Percentiles rank a stretch among this genome's conserved stretches.
These are phyloP conservation scores for Cyamopsis tetragonoloba DNA, from an alignment of 306 rosid genomes.

Conservation along the genomic window DNA sequence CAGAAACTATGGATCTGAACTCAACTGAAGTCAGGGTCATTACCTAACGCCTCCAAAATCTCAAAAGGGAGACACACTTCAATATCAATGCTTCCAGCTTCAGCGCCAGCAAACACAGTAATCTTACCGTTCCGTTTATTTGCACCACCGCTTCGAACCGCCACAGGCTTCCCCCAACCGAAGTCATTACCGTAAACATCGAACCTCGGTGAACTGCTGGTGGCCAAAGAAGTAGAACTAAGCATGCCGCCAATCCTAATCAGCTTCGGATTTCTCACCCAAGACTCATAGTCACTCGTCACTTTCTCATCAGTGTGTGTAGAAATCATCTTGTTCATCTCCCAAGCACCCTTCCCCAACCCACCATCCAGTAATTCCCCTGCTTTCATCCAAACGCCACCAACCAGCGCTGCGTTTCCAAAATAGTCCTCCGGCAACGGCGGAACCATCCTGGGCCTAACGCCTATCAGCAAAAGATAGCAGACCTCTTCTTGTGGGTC, in stretches of 20 bases:
- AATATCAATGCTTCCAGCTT: conserved; percentile 42
- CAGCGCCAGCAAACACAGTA: conserved; percentile 30
- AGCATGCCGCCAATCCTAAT: fast-evolving
- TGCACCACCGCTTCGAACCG: conserved; percentile 34
- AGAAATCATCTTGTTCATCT: conserved; percentile 32
- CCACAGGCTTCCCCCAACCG: conserved; percentile 42
- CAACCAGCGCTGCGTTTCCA: conserved; percentile 13
- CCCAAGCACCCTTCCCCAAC: conserved; percentile 33
- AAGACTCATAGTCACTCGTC: not conserved
- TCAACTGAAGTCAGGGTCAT: conserved; percentile 28
- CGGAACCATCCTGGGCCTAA: conserved; percentile 18
- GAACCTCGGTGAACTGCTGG: conserved; percentile 40
- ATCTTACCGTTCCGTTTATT: conserved; percentile 32
- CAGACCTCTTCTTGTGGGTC: not conserved
- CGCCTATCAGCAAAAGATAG: not conserved
- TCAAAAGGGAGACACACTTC: conserved; percentile 31
- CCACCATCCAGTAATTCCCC: conserved; percentile 29
- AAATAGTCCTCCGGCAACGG: conserved; percentile 26
- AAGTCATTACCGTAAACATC: conserved; percentile 44
- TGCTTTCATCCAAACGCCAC: not conserved
- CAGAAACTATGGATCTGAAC: too few species aligned
- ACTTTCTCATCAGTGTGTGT: conserved; percentile 16
- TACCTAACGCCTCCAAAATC: conserved; percentile 33
- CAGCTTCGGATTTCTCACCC: conserved; percentile 30
- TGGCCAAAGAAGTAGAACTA: not conserved